Evolutionary conservation across 371 early-diverging fungal species (phyloP).

Genomic region (Lichtheimia ramosa): DNA sequence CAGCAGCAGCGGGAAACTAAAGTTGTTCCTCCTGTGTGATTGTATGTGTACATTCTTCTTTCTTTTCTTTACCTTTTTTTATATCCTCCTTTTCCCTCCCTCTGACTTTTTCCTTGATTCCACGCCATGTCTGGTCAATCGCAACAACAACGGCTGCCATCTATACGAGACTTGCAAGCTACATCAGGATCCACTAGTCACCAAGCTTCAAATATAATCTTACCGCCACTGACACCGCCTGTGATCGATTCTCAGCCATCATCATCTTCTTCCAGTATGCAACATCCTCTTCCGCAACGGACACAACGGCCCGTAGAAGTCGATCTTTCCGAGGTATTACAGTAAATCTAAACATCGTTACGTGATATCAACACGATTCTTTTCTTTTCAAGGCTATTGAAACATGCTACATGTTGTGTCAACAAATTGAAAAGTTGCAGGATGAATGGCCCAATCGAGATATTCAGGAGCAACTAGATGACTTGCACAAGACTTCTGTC

Average conservation of each 20-base stretch:
- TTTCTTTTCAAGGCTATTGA: slow-evolving; percentile 8
- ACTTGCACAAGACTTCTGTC: slow-evolving; percentile 6
- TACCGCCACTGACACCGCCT: slow-evolving; percentile 6
- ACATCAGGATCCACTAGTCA: slow-evolving; percentile 1
- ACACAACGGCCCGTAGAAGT: not conserved
- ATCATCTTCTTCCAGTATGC: not conserved
- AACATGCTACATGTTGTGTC: slow-evolving; percentile 13
- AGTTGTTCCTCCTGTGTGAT: too few species aligned
- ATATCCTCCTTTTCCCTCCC: not conserved
- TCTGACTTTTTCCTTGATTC: not conserved
- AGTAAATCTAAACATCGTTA: not conserved
- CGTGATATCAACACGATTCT: not conserved
- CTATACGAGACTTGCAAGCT: slow-evolving; percentile 6
- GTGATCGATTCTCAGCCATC: not conserved
- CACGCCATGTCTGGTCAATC: not conserved
- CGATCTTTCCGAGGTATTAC: slow-evolving; percentile 2
- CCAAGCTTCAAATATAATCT: not conserved
- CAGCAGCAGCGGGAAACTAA: too few species aligned
- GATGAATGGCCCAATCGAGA: not conserved
- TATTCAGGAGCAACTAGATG: slow-evolving; percentile 4
- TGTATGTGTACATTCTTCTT: too few species aligned
- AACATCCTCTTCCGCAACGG: not conserved
- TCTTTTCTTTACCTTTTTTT: not conserved
- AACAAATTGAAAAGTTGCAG: slow-evolving; percentile 10
- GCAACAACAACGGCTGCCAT: slow-evolving; percentile 1